phyloP scores from a whole-genome alignment of 2,329 filamentous ascomycete genomes.

The Fusarium graminum region DNA sequence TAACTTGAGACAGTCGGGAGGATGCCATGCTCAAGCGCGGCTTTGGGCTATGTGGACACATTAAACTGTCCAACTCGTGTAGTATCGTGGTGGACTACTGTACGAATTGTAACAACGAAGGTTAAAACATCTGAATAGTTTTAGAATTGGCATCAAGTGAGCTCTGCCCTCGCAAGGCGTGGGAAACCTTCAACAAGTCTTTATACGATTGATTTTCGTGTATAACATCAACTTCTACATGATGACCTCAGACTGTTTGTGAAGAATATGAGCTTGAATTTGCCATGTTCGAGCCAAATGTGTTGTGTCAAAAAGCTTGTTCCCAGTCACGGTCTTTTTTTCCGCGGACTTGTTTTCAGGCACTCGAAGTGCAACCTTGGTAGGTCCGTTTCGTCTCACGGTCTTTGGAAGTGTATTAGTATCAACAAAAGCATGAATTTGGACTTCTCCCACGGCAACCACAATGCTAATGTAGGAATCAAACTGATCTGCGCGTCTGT shows the following conservation, averaged over 20 bases:
- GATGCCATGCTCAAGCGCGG: constrained; percentile 11
- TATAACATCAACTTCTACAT: too few species aligned
- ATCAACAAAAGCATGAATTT: too few species aligned
- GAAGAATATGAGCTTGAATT: too few species aligned
- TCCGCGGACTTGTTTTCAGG: constrained; percentile 70
- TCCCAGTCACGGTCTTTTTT: constrained; percentile 60
- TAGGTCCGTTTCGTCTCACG: constrained; percentile 45
- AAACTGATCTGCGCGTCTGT: constrained; percentile 55
- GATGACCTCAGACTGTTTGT: too few species aligned
- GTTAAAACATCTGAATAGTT: not conserved
- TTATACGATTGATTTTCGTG: too few species aligned
- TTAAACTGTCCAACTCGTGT: constrained; percentile 26
- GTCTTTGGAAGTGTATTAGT: constrained; percentile 35
- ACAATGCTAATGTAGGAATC: constrained; percentile 60
- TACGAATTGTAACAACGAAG: constrained; percentile 10
- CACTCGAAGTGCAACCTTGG: constrained; percentile 65
- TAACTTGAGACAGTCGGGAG: constrained; percentile 3
- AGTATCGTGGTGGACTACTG: constrained; percentile 26
- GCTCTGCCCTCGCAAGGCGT: too few species aligned
- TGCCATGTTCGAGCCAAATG: too few species aligned
- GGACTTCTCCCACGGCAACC: too few species aligned
- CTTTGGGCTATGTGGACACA: constrained; percentile 29
- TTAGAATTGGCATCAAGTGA: too few species aligned
- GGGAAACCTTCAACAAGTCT: too few species aligned
- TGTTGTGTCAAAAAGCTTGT: constrained; percentile 71